Base-by-base conservation (phyloP, 2,329 filamentous ascomycete genomes). In the Exophiala bonariae region DNA sequence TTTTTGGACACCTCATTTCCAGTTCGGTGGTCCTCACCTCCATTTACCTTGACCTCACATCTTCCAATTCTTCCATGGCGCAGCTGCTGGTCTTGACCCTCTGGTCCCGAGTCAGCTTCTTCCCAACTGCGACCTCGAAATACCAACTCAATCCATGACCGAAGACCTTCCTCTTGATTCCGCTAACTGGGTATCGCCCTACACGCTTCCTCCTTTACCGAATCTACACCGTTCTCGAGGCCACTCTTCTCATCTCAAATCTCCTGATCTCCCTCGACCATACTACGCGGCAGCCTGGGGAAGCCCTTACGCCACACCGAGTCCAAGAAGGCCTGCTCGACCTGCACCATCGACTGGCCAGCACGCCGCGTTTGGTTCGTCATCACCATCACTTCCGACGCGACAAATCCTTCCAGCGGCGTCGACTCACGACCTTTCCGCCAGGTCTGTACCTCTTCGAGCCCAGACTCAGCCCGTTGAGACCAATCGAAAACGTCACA, bases 271-370 rank as follows among this genome's bases (percentile, higher is more conserved):
- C 36, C 28, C 42, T 23, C 67, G 70, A 54, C 66, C 61, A 37
- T 81, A 79, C 63, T 81, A 81, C 62, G 93, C 89, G 37, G 86
- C 89, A 39, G 91, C 86, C 65, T 96, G 91, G 90, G 91, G 91
- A 47, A 96, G 90, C 44, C 91, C 91, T 17, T 96, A 96, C 70
- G 84, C 87, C 45, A 78, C 85, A 31, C 73, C 77, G 10, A 85
- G 71, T 56, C 66, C 70, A 41, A 66, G 69, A 41, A 63, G 64
- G 56, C 57, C 69, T 18, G 69, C 70, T 48, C 62, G 65, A 56
- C 64, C 65, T 42, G 50, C 67, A 32, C 68, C 50, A 64, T 37
- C 35, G 16, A 20, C 22, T 4, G 30, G 31, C 54, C 67, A 68
- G 53, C 65, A 80, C 77, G 59, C 69, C 69, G 48, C 83, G 42